Conservation (phyloP, 73 alveolate genomes). For the Paramecium pentaurelia region DNA sequence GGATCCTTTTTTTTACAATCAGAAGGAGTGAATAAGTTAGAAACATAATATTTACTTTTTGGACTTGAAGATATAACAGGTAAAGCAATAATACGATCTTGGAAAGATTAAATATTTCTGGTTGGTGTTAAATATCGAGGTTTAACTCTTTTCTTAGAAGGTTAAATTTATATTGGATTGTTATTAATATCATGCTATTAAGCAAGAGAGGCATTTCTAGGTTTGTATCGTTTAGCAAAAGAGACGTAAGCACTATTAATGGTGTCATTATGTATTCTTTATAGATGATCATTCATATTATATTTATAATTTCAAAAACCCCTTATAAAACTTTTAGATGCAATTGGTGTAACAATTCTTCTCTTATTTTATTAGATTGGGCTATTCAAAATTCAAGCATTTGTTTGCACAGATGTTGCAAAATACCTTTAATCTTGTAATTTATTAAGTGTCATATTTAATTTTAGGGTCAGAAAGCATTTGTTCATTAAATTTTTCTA, state of each 20-base stretch:
- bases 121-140: not conserved
- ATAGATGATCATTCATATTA: not conserved
- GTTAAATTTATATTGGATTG: not conserved
- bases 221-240: not conserved
- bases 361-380: not conserved
- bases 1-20: not conserved
- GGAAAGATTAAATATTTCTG: not conserved
- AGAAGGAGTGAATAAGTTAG: not conserved
- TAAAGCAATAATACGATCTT: not conserved
- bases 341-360: not conserved
- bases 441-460: not conserved
- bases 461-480: not conserved
- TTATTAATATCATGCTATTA: not conserved
- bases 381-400: not conserved
- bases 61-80: not conserved
- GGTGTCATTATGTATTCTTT: not conserved
- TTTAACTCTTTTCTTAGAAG: not conserved
- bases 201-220: constrained; percentile 13
- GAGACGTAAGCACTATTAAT: not conserved
- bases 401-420: not conserved
- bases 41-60: not conserved
- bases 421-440: not conserved
- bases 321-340: not conserved
- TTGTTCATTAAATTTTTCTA: constrained; percentile 15
- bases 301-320: constrained; percentile 32